Conservation (phyloP, 2,329 filamentous ascomycete species). For the Fusarium sp. region DNA sequence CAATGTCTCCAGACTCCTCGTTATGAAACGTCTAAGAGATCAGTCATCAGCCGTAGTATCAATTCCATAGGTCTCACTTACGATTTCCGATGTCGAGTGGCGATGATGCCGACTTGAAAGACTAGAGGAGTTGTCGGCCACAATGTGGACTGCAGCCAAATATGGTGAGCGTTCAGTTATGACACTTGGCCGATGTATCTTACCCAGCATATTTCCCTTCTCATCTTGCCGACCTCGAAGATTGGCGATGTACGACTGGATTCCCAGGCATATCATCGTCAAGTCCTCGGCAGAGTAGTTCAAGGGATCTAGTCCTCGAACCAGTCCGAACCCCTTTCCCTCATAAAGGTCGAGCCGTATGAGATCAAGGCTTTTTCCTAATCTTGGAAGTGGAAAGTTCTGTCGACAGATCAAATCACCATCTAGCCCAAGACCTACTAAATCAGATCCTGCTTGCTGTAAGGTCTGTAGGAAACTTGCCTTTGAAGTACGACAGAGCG, state of each 20-base stretch:
- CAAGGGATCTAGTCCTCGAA: slow-evolving; percentile 68
- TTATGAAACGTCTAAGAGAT: slow-evolving; percentile 70
- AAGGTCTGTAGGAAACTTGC: accelerated
- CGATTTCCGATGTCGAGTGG: slow-evolving; percentile 66
- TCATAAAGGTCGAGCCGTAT: slow-evolving; percentile 65
- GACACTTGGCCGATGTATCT: accelerated
- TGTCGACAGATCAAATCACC: slow-evolving; percentile 62
- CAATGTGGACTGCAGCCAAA: slow-evolving; percentile 60
- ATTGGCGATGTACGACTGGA: slow-evolving; percentile 71
- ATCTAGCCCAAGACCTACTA: slow-evolving; percentile 60
- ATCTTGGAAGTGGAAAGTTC: slow-evolving; percentile 67
- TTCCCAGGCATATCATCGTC: slow-evolving; percentile 69
- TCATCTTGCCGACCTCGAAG: slow-evolving; percentile 69
- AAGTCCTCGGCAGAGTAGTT: slow-evolving; percentile 68
- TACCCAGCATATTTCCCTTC: slow-evolving; percentile 70
- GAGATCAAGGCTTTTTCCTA: slow-evolving; percentile 60
- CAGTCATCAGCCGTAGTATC: accelerated
- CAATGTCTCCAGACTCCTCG: slow-evolving; percentile 72
- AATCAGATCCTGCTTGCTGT: accelerated
- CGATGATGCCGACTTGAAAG: slow-evolving; percentile 63
- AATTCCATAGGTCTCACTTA: slow-evolving; percentile 42
- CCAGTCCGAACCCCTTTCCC: slow-evolving; percentile 69
- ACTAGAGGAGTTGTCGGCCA: slow-evolving; percentile 62
- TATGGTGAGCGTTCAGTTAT: accelerated
- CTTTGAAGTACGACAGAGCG: neutral